Base-by-base conservation (phyloP, 352 stramenopile genomes). In the Phytopythium mirpurense region DNA sequence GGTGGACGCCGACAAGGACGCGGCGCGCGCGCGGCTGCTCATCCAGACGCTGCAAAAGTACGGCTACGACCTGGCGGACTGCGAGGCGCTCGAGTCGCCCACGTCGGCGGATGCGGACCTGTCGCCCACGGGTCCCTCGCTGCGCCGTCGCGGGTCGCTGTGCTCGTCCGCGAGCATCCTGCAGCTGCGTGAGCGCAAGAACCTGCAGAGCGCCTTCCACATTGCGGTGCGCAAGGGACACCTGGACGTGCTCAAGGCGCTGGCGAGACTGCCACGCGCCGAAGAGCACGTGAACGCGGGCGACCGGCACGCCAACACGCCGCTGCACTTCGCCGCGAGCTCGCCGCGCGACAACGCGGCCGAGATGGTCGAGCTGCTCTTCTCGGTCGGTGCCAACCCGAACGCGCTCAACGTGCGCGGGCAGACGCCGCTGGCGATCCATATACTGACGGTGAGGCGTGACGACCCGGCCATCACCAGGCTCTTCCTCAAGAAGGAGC, bases 11-110 rank as follows among this genome's bases (percentile, higher is more conserved):
- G 46, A 52, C 31, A 80, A 88, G 43, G 78, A 88, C 37, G 59
- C 68, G 42, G 60, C 65, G 23, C 87, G 77, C 52, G 72, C 77
- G 53, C 83, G 83, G 53, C 50, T 91, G 49, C 71, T 93, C 44
- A 88, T 92, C 56, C 70, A 74, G 27, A 93, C 78, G 61, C 67
- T 93, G 35, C 80, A 93, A 57, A 91, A 91, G 53, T 85, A 89
- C 63, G 83, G 83, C 51, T 93, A 93, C 64, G 78, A 93, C 59
- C 62, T 93, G 19, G 65, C 71, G 44, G 68, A 77, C 54, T 57
- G 63, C 2, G 34, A 64, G 11, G 60, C 42, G 31, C 59, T 54
- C 36, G 50, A 37, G 24, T 62, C 54, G 10, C 60, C 65, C 8
- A 44, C 48, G 21, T 43, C 55, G n/a, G 56, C 56, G 43, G 46